Evolutionary conservation across 1,284 basidiomycete species (phyloP).

Genomic region (Phenoliferia sp.): DNA sequence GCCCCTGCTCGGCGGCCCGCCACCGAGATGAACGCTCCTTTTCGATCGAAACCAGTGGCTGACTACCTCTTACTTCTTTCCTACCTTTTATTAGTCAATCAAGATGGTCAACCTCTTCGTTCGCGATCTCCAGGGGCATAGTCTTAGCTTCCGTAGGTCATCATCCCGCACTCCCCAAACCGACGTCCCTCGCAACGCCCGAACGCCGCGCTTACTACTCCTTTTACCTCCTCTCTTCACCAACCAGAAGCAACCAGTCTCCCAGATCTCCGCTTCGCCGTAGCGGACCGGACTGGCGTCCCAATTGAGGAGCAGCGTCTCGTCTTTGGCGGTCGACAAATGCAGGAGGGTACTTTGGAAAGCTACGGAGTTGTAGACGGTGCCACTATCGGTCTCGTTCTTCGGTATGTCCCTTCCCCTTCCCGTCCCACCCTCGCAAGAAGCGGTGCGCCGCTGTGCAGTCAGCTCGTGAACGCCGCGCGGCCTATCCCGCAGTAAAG

Average conservation of each 20-base stretch:
- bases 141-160: background rate
- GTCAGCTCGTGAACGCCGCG: background rate
- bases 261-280: slow-evolving; percentile 15
- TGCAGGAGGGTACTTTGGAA: slow-evolving; percentile 8
- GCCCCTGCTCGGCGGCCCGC: no score
- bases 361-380: slow-evolving; percentile 16
- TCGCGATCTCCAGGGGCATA: background rate
- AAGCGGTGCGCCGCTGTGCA: no score
- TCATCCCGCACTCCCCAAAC: background rate
- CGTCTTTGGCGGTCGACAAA: slow-evolving; percentile 19
- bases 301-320: slow-evolving; percentile 28
- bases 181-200: no score
- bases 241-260: slow-evolving; percentile 22
- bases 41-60: no score
- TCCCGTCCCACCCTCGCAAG: background rate
- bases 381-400: slow-evolving; percentile 9
- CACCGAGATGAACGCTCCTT: no score
- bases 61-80: no score
- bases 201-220: background rate
- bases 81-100: no score
- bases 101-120: background rate
- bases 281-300: slow-evolving; percentile 22
- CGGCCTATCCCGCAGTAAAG: no score
- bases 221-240: background rate
- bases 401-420: slow-evolving; percentile 7